These are phyloP conservation scores for Hypocrella siamensis DNA, from an alignment of 2,329 filamentous ascomycete species.

Conservation along the genomic window DNA sequence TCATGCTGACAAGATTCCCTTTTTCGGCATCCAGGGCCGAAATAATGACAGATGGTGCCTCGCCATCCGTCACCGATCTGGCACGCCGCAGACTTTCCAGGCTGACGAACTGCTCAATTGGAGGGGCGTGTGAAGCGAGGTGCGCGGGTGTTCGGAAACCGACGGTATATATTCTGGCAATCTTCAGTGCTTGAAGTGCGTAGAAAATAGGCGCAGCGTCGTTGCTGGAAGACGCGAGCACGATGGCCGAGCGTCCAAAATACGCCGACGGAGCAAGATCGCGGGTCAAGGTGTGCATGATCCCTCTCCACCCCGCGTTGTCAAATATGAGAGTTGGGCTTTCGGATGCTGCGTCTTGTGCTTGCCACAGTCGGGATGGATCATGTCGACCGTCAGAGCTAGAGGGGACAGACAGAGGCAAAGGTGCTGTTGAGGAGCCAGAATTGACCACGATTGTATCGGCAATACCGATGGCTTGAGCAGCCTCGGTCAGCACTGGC, in stretches of 20 bases:
- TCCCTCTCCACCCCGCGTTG: conserved; percentile 76
- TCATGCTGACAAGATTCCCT: conserved; percentile 59
- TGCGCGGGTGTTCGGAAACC: conserved; percentile 54
- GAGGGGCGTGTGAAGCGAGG: conserved; percentile 46
- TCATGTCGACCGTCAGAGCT: conserved; percentile 25
- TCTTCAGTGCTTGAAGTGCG: conserved; percentile 58
- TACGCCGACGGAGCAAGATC: conserved; percentile 77
- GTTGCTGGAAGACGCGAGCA: conserved; percentile 56
- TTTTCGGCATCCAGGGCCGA: conserved; percentile 68
- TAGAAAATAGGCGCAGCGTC: conserved; percentile 70
- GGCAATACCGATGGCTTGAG: conserved; percentile 61
- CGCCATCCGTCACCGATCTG: conserved; percentile 29
- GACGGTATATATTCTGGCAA: conserved; percentile 70
- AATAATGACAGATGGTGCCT: conserved; percentile 64
- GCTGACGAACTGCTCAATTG: conserved; percentile 66
- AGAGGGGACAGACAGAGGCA: conserved; percentile 30
- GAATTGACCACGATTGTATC: conserved; percentile 60
- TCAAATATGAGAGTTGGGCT: conserved; percentile 53
- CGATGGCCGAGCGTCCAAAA: conserved; percentile 56
- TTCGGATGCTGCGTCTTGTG: conserved; percentile 23
- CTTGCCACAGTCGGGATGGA: conserved; percentile 1
- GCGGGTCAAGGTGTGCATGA: conserved; percentile 63
- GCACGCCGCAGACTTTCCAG: conserved; percentile 46
- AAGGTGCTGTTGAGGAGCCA: conserved; percentile 25
- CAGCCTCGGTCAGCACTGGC: conserved; percentile 56